phyloP scores from a whole-genome alignment of 1,284 basidiomycete genomes.

The Ganoderma resinaceum region DNA sequence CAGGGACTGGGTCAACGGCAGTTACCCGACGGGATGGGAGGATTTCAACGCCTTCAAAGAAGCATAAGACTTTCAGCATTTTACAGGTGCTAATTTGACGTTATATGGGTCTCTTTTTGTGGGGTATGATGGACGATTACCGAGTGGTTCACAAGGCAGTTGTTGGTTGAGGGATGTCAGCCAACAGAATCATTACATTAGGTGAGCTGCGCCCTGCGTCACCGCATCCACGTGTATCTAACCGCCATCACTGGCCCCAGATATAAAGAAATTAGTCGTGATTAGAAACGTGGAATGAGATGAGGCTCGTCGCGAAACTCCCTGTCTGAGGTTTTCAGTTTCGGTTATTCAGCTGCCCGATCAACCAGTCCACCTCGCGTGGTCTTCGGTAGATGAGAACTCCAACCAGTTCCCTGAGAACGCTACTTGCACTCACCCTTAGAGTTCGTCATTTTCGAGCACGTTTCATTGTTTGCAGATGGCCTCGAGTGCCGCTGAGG shows the following conservation, averaged over 20 bases:
- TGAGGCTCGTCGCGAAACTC: background rate
- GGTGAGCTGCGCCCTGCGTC: background rate
- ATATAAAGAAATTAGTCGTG: background rate
- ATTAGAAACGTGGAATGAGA: background rate
- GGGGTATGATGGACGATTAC: background rate
- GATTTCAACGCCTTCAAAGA: background rate
- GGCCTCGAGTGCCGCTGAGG: background rate
- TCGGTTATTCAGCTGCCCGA: background rate
- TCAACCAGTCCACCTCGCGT: background rate
- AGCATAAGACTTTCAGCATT: background rate
- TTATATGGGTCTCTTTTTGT: background rate
- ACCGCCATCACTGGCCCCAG: background rate
- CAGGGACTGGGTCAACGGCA: background rate
- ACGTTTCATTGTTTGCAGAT: background rate
- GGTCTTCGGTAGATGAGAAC: background rate
- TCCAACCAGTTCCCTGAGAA: background rate
- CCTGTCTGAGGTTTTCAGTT: background rate
- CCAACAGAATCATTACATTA: background rate
- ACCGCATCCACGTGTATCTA: background rate
- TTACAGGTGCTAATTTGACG: background rate
- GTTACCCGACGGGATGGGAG: background rate
- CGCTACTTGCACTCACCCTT: background rate
- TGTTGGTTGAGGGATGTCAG: background rate
- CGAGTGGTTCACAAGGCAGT: background rate
- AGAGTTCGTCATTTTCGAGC: background rate